A percentile compares a stretch with the other conserved stretches of the same genome.
Conservation (phyloP, 495 filamentous ascomycete genomes). For the Xylona heveae region DNA sequence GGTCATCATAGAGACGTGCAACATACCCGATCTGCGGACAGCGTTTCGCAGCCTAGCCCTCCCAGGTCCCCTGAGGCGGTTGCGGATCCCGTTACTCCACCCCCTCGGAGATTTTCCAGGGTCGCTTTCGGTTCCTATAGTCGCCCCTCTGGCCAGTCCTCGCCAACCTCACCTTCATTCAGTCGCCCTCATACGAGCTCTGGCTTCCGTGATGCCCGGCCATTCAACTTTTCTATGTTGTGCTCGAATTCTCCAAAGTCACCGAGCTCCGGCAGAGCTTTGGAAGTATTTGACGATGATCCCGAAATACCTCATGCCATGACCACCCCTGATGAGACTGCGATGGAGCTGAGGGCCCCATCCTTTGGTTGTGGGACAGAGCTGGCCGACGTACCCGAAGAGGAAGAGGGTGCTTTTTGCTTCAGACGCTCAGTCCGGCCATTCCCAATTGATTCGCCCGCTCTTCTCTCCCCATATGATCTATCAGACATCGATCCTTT, state of each 20-base stretch:
- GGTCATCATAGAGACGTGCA: no score
- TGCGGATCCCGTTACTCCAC: no score
- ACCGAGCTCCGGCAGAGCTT: not conserved
- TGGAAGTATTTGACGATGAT: conserved; percentile 4
- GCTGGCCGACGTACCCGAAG: conserved; percentile 53
- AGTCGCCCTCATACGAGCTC: conserved; percentile 20
- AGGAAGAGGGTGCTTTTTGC: conserved; percentile 27
- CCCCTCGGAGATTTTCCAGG: conserved; percentile 12
- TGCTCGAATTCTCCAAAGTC: no score
- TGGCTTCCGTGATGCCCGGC: conserved; percentile 20
- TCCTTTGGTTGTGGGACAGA: conserved; percentile 22
- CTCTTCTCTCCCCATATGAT: conserved; percentile 1
- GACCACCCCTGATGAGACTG: conserved; percentile 26
- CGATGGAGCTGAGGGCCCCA: conserved; percentile 24
- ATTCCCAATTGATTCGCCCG: not conserved
- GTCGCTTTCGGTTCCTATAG: not conserved
- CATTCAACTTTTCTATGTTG: conserved; percentile 9
- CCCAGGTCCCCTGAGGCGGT: no score
- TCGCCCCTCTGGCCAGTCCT: conserved; percentile 18
- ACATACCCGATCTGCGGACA: conserved; percentile 22
- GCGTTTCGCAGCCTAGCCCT: conserved; percentile 29
- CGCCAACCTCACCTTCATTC: conserved; percentile 23
- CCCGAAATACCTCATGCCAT: conserved; percentile 17
- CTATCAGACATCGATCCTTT: no score
- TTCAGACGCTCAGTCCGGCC: not conserved